Evolutionary conservation across 75 land plant genomes (phyloP), one percentile per base, ranked within the genome.

Genomic region (Pseudotsuga menziesii): DNA sequence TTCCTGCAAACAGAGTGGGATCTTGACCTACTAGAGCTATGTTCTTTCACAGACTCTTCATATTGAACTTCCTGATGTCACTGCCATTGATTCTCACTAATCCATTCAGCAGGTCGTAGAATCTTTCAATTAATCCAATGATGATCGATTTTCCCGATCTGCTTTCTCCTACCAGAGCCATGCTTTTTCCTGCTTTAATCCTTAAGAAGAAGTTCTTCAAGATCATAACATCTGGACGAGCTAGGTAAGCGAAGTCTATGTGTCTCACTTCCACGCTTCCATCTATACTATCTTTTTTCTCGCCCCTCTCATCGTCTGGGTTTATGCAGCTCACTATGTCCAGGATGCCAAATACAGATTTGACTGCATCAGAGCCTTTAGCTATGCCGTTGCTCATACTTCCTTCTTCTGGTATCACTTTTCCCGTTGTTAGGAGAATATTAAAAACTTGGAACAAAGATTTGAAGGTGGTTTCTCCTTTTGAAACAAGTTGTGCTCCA

Each of bases 71-170:
- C 22, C 75, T 82, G 56, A 91, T 77, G 72, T 91, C 92, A 14
- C 62, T 29, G 3, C 97, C 92, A 48, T 94, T 94, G 23, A 94
- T 91, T 71, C 54, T 80, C 7, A 94, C 78, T 22, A 60, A 29
- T 5, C 97, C 97, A 16, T 58, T 76, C 0, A 87, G 2, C 1
- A 92, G 92, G 59, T 91, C 97, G 74, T 94, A 94, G 81, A 91
- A 94, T 48, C 97, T 74, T 74, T 91, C 90, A 23, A 94, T 89
- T 57, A 94, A 73, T 0, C 85, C 90, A 60, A 94, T 83, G 73
- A 94, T 81, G 12, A 94, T 91, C 14, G 94, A 91, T 63, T 94
- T 94, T 17, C 97, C 97, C 2, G 94, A 91, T n/a, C 97, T 94
- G 70, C 97, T 94, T 35, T 83, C 85, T 0, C 97, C 97, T 0